Evolutionary conservation across 768 basidiomycete species (phyloP).

Genomic region (Termitomyces sp.): DNA sequence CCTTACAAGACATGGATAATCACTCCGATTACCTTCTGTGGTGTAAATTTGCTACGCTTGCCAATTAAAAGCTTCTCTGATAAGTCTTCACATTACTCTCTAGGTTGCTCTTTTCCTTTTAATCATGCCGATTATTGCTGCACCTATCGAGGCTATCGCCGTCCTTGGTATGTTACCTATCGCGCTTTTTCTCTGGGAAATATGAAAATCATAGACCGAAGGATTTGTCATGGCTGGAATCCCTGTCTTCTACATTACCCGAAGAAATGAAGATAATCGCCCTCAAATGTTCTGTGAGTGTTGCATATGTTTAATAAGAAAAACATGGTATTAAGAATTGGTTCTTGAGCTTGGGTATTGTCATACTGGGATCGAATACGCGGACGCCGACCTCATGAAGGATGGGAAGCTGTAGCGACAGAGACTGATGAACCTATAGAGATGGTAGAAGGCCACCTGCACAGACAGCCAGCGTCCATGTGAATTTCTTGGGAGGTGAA

Average conservation of each 20-base stretch:
- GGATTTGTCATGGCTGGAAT: conserved; percentile 76
- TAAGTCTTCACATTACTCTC: conserved; percentile 3
- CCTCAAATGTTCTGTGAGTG: conserved; percentile 38
- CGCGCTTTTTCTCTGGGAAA: neutral
- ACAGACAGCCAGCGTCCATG: conserved; percentile 10
- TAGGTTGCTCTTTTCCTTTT: conserved; percentile 87
- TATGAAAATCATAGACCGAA: conserved; percentile 18
- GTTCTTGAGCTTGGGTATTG: conserved; percentile 31
- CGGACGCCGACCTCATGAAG: conserved; percentile 48
- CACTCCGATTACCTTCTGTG: conserved; percentile 88
- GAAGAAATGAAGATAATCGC: conserved; percentile 37
- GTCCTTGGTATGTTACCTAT: conserved; percentile 61
- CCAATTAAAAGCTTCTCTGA: neutral
- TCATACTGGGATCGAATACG: conserved; percentile 40
- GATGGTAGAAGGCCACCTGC: conserved; percentile 40
- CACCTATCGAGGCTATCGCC: conserved; percentile 81
- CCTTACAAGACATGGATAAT: conserved; percentile 92
- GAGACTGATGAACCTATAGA: conserved; percentile 66
- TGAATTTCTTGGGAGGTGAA: neutral
- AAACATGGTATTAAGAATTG: neutral
- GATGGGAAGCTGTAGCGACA: conserved; percentile 77
- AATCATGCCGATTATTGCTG: conserved; percentile 92
- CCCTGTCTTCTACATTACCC: conserved; percentile 80
- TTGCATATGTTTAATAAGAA: neutral
- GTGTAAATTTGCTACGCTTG: conserved; percentile 38